Conservation (phyloP, 1,284 basidiomycete genomes). For the Cutaneotrichosporon daszewskae region DNA sequence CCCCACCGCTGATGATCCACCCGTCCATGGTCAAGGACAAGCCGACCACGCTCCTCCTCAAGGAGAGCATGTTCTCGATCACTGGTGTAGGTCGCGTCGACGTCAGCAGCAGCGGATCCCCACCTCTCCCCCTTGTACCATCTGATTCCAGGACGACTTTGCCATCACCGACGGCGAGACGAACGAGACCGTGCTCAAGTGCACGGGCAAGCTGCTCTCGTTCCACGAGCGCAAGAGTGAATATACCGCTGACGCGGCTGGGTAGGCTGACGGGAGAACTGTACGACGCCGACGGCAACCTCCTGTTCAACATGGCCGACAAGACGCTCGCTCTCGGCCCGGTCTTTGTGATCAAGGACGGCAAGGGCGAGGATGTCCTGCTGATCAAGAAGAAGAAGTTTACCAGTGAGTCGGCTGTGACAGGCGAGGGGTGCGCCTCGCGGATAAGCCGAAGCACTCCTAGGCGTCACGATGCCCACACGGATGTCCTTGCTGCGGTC, state of each 20-base stretch:
- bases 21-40: constrained; percentile 1
- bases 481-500: too few species aligned
- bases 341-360: constrained; percentile 1
- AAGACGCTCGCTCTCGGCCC: constrained; percentile 1
- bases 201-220: constrained; percentile 2
- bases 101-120: too few species aligned
- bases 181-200: constrained; percentile 2
- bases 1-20: constrained; percentile 6
- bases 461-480: too few species aligned
- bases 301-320: constrained; percentile 13
- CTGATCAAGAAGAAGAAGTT: constrained; percentile 4
- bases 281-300: constrained; percentile 5
- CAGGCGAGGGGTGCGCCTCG: too few species aligned
- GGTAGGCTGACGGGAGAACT: constrained; percentile 4
- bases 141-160: constrained; percentile 7
- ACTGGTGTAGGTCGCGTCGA: constrained; percentile 1
- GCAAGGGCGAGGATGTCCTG: constrained; percentile 5
- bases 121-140: background rate
- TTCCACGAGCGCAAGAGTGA: constrained; percentile 15
- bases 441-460: too few species aligned
- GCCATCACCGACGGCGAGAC: background rate
- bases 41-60: constrained; percentile 21
- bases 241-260: background rate
- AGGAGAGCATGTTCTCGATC: constrained; percentile 21
- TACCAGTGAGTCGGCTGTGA: constrained; percentile 8